Percentiles rank a stretch among this genome's conserved stretches.
Conservation (phyloP, 1,284 basidiomycete species). For the Bjerkandera adusta region DNA sequence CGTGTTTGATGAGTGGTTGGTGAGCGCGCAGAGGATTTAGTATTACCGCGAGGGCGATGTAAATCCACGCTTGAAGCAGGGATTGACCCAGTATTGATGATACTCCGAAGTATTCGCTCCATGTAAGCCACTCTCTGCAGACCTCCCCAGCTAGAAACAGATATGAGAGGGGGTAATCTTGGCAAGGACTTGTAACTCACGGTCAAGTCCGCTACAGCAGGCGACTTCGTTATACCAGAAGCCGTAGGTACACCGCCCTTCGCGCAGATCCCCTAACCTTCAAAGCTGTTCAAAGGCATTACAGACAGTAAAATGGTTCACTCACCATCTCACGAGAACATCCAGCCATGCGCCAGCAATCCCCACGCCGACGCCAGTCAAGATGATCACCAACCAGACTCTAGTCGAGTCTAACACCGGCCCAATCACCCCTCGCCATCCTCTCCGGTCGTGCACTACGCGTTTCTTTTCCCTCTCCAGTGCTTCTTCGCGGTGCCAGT, state of each 20-base stretch:
- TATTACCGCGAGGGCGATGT: constrained; percentile 61
- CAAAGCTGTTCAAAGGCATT: background rate
- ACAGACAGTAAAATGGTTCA: constrained; percentile 12
- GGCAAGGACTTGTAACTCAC: constrained; percentile 41
- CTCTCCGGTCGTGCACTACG: constrained; percentile 46
- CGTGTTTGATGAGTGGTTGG: constrained; percentile 1
- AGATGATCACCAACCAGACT: constrained; percentile 67
- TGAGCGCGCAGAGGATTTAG: background rate
- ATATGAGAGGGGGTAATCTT: constrained; percentile 1
- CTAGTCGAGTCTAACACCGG: constrained; percentile 57
- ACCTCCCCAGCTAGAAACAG: constrained; percentile 58
- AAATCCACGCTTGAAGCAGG: constrained; percentile 60
- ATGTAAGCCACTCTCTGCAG: constrained; percentile 71
- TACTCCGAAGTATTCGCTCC: constrained; percentile 59
- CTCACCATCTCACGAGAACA: constrained; percentile 71
- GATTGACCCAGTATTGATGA: constrained; percentile 56
- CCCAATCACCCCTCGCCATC: constrained; percentile 51
- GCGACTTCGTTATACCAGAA: constrained; percentile 74
- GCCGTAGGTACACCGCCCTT: constrained; percentile 67
- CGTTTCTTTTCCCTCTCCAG: constrained; percentile 59
- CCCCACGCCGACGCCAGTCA: constrained; percentile 68
- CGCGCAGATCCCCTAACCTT: constrained; percentile 69
- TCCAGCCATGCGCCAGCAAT: constrained; percentile 72
- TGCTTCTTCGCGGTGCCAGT: constrained; percentile 72
- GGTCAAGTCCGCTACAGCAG: constrained; percentile 73